Conservation (phyloP, 148 eudicot species). For the Vaccinium darrowii region DNA sequence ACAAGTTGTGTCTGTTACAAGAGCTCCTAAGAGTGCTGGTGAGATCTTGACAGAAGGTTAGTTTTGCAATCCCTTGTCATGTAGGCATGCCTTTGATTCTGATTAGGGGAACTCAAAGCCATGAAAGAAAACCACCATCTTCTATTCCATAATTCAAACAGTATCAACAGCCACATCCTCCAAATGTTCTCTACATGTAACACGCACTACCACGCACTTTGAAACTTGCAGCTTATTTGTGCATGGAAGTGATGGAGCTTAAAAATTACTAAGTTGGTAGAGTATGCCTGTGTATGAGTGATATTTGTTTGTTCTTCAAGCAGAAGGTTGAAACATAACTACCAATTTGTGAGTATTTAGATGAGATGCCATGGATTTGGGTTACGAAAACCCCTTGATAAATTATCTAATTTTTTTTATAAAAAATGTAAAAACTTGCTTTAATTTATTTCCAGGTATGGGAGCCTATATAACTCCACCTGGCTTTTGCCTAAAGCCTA, state of each 20-base stretch:
- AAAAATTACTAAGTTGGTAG: neutral
- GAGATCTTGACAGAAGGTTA: conserved; percentile 37
- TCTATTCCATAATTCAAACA: neutral
- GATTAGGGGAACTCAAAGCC: neutral
- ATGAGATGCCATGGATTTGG: neutral
- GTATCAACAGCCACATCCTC: neutral
- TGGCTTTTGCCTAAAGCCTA: no score
- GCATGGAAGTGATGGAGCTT: neutral
- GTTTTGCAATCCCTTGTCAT: neutral
- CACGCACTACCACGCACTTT: neutral
- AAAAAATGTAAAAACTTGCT: no score
- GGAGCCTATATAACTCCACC: neutral
- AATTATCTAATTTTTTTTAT: neutral
- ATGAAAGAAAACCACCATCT: neutral
- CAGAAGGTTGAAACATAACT: neutral
- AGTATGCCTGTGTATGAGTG: neutral
- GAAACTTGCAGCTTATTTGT: neutral
- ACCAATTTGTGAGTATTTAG: neutral
- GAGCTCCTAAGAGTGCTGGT: conserved; percentile 44
- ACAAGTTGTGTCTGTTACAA: conserved; percentile 34
- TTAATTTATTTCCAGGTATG: neutral
- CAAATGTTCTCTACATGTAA: neutral
- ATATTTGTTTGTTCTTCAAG: neutral
- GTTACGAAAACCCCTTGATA: neutral
- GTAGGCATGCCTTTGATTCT: neutral